phyloP scores from a whole-genome alignment of 2,329 filamentous ascomycete genomes.

The Sclerotinia sclerotiorum region DNA sequence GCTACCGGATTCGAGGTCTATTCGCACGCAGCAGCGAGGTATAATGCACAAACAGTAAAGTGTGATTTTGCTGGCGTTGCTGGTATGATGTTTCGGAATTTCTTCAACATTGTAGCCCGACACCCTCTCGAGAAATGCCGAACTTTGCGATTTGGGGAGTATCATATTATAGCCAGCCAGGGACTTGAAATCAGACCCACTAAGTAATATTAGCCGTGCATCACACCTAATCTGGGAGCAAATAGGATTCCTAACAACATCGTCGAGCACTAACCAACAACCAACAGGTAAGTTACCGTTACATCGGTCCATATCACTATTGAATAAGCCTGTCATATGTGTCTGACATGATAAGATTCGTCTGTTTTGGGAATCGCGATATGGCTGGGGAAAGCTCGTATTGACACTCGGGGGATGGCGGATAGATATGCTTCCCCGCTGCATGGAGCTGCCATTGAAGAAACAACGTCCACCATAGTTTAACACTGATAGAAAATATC shows the following conservation, averaged over 20 bases:
- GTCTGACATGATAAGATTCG: background rate
- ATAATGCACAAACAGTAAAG: background rate
- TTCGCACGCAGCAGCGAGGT: background rate
- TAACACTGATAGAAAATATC: background rate
- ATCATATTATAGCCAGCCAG: background rate
- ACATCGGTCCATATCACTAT: constrained; percentile 2
- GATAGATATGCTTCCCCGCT: constrained; percentile 6
- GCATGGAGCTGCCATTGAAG: background rate
- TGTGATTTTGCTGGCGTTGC: background rate
- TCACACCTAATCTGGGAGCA: background rate
- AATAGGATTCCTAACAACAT: background rate
- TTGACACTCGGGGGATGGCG: background rate
- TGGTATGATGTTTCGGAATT: constrained; percentile 10
- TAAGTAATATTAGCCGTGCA: background rate
- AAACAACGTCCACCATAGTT: background rate
- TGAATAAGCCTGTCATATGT: background rate
- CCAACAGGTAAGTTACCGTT: background rate
- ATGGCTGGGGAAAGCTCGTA: background rate
- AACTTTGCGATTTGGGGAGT: background rate
- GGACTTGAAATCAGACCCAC: background rate
- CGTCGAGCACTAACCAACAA: background rate
- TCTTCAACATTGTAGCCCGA: constrained; percentile 3
- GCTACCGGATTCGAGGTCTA: background rate
- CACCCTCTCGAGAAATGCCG: background rate
- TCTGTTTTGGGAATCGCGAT: background rate